Evolutionary conservation across 1,284 basidiomycete genomes (phyloP), one percentile per base, ranked within the genome.

Genomic region (Ustilago lituana): DNA sequence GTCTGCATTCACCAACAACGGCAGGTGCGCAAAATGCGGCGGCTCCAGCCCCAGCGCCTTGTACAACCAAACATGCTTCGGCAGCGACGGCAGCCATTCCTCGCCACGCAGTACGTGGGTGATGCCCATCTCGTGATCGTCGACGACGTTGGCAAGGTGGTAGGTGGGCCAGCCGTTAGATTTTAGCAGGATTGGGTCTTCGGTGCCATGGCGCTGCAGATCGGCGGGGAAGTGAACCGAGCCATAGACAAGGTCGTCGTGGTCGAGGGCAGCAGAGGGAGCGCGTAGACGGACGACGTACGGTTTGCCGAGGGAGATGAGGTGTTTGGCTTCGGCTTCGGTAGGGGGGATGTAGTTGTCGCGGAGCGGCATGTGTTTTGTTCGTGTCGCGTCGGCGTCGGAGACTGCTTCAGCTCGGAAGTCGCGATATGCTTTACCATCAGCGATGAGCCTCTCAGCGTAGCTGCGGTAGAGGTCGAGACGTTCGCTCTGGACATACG

Each of bases 61-160:
- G 79, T 98, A 98, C 14, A 99, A 84, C 73, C 92, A 90, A 12
- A 97, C 86, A 82, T 99, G 95, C 35, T 96, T 87, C 0, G 93
- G 91, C n/a, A 95, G 86, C 0, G 93, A 96, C 0, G 93, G 90
- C 1, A 98, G 86, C 96, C 96, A 98, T 87, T 98, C 95, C 90
- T 98, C 95, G 37, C 96, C 96, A 19, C 96, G 88, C 1, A 98
- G 84, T 3, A 98, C 94, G 82, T 98, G 95, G 0, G 93, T 92
- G 39, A 99, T 93, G 0, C 89, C 89, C 96, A 99, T 99, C 73
- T 90, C 88, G 76, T 93, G 88, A 83, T 98, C 96, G 71, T 99
- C 96, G 0, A 96, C 92, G 0, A 98, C 92, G 27, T 89, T 94
- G 0, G 96, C 95, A 2, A 99, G 87, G 72, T 98, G 96, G 80